phyloP scores from a whole-genome alignment of 1,284 basidiomycete genomes.

The Sphagnurus paluster region DNA sequence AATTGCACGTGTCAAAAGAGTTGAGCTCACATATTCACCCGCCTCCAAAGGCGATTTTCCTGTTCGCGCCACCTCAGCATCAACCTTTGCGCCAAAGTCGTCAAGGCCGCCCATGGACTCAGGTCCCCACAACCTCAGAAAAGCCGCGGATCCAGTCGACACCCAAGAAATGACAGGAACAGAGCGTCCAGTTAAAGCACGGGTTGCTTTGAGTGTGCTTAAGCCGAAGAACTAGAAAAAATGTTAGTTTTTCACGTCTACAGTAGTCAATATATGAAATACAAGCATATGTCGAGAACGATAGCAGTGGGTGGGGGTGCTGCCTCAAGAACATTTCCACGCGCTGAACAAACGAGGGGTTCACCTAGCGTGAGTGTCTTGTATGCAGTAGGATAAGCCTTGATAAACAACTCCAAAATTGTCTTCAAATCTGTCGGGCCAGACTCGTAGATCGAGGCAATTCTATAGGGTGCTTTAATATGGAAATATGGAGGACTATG shows the following conservation, averaged over 20 bases:
- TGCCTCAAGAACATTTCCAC: slow-evolving; percentile 10
- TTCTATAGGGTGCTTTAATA: neutral
- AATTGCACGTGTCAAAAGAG: neutral
- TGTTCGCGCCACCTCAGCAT: slow-evolving; percentile 20
- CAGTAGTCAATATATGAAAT: neutral
- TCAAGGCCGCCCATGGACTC: slow-evolving; percentile 22
- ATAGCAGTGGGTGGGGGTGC: slow-evolving; percentile 12
- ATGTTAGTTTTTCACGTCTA: neutral
- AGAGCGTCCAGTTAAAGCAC: slow-evolving; percentile 17
- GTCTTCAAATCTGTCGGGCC: slow-evolving; percentile 10
- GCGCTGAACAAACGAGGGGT: slow-evolving; percentile 15
- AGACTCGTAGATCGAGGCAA: slow-evolving; percentile 13
- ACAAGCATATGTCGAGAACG: slow-evolving; percentile 15
- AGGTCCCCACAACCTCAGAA: slow-evolving; percentile 20
- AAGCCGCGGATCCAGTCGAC: slow-evolving; percentile 15
- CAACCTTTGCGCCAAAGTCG: slow-evolving; percentile 19
- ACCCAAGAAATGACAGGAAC: slow-evolving; percentile 23
- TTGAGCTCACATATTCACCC: slow-evolving; percentile 20
- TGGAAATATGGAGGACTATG: neutral
- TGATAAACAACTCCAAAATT: slow-evolving; percentile 8
- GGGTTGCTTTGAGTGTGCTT: slow-evolving; percentile 18
- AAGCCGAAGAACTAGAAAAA: slow-evolving; percentile 18
- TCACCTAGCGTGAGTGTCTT: slow-evolving; percentile 11
- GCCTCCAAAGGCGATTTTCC: slow-evolving; percentile 15
- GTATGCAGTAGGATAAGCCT: slow-evolving; percentile 16